Base-by-base conservation (phyloP, 148 eudicot genomes). In the Gaultheria prostrata region DNA sequence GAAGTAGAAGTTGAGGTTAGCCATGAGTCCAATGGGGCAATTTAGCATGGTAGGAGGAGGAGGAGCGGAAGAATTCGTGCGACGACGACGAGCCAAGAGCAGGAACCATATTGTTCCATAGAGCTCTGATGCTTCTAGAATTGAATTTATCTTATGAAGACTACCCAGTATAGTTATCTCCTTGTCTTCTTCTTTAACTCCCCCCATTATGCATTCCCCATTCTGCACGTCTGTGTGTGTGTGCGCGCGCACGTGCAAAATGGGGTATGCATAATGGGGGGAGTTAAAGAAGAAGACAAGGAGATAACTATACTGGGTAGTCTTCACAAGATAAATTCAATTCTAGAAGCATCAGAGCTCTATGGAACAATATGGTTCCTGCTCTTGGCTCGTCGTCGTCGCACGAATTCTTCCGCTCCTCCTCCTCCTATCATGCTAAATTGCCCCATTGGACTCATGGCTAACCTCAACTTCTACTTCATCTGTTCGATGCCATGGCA, bases 11-110 rank as follows among this genome's bases (percentile, higher is more conserved):
- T 63, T 63, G 69, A 63, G 30, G 69, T 63, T 63, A 24, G 69
- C 30, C 69, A 63, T 63, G 30, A 63, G 69, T 63, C 30, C 69
- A 63, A 63, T 63, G 69, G 69, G 69, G 69, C 69, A 63, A 24
- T 24, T 63, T 63, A 63, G 24, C 69, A 63, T 24, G 3, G 63
- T 57, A 15, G 63, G 63, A n/a, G n/a, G n/a, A 51, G 54, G 54
- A 12, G 6, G 8, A 56, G n/a, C 3, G 69, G n/a, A n/a, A n/a
- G 69, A n/a, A 63, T 63, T 63, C 30, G 69, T 4, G 9, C n/a
- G n/a, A n/a, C 39, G 39, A 33, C 63, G 13, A 63, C 30, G 4
- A 9, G 2, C 0, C 0, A 14, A n/a, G 12, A n/a, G 3, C n/a
- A 56, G n/a, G n/a, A 56, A 20, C 63, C 63, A 56, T 4, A 56